These are phyloP conservation scores for Jasminum sambac DNA, from an alignment of 257 asterid species.

Conservation along the genomic window DNA sequence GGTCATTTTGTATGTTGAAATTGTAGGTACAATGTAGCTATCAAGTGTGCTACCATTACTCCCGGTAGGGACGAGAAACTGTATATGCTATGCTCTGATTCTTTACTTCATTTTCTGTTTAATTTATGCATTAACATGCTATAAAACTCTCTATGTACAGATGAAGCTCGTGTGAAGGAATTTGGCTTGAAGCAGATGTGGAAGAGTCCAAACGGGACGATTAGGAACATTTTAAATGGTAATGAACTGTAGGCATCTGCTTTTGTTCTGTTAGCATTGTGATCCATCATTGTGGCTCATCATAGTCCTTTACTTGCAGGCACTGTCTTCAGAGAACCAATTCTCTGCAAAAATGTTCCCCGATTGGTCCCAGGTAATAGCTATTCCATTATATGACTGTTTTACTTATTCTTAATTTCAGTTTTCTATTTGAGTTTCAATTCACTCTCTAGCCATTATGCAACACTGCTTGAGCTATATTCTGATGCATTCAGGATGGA, in stretches of 20 bases:
- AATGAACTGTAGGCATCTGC: conserved; percentile 21
- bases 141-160: conserved; percentile 33
- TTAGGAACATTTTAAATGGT: conserved; percentile 96
- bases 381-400: neutral
- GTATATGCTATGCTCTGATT: conserved; percentile 3
- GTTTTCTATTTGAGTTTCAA: neutral
- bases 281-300: neutral
- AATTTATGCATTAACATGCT: conserved; percentile 15
- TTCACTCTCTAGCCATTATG: conserved; percentile 10
- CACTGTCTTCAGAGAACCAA: conserved; percentile 97
- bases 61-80: conserved; percentile 54
- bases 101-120: neutral
- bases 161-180: conserved; percentile 88
- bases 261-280: neutral
- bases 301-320: conserved; percentile 45
- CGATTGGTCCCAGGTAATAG: conserved; percentile 82
- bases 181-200: conserved; percentile 86
- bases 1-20: conserved; percentile 19
- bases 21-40: conserved; percentile 93
- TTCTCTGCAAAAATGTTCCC: conserved; percentile 90
- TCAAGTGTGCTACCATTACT: conserved; percentile 98
- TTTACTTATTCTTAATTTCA: neutral
- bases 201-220: conserved; percentile 98
- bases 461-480: conserved; percentile 16
- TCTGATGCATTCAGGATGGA: conserved; percentile 70